These are phyloP conservation scores for Rhododendron molle DNA, from an alignment of 148 eudicot species.

Conservation along the genomic window DNA sequence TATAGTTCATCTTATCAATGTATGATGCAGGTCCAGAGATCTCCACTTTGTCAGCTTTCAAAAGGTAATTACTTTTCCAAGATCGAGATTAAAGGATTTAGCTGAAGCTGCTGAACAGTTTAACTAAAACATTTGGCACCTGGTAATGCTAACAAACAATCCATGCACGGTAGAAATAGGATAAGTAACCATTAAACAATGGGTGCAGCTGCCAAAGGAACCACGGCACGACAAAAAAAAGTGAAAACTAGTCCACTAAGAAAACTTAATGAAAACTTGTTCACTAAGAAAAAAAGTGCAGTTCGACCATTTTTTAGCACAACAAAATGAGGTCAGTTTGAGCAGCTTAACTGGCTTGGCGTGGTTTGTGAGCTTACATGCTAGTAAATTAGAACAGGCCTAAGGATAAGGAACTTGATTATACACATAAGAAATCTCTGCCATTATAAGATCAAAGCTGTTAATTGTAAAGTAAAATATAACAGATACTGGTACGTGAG, in stretches of 20 bases:
- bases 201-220: neutral
- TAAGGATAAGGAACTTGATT: neutral
- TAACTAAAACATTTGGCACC: neutral
- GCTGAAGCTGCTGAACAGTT: neutral
- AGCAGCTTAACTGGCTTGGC: neutral
- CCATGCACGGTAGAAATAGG: neutral
- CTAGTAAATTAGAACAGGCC: neutral
- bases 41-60: neutral
- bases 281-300: neutral
- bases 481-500: neutral
- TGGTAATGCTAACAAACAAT: slow-evolving; percentile 4
- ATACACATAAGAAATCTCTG: neutral
- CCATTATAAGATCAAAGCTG: neutral
- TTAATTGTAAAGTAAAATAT: too few relatives aligned
- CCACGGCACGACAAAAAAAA: neutral
- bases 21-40: neutral
- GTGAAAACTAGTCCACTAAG: too few relatives aligned
- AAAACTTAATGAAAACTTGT: neutral
- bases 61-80: neutral
- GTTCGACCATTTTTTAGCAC: neutral
- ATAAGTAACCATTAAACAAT: neutral
- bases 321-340: neutral
- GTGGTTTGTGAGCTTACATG: neutral
- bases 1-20: neutral
- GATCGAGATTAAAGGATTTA: neutral